Conservation (phyloP, 495 filamentous ascomycete species). For the Pseudomonodictys pantanalensis region DNA sequence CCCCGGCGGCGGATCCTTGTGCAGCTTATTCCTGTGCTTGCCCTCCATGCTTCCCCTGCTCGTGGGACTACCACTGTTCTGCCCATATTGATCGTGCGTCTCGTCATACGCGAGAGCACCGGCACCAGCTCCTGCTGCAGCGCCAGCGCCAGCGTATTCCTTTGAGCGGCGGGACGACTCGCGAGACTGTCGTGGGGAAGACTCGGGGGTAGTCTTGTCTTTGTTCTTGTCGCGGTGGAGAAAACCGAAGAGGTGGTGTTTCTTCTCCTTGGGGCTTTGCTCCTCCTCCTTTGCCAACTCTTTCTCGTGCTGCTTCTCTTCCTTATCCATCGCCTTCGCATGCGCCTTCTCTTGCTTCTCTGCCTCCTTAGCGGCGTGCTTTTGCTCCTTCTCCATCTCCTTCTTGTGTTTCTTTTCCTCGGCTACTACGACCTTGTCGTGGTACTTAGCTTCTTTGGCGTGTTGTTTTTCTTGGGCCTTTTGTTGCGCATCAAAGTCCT, state of each 20-base stretch:
- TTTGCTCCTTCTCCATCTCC: slow-evolving; percentile 21
- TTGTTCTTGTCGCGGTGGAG: slow-evolving; percentile 37
- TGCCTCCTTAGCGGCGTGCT: slow-evolving; percentile 11
- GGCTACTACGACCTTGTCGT: slow-evolving; percentile 13
- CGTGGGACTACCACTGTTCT: no score
- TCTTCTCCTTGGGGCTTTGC: slow-evolving; percentile 22
- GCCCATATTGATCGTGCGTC: background rate
- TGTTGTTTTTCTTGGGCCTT: slow-evolving; percentile 20
- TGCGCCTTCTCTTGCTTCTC: slow-evolving; percentile 25
- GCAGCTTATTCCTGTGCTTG: slow-evolving; percentile 24
- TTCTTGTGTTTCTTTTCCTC: slow-evolving; percentile 31
- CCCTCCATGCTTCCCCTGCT: no score
- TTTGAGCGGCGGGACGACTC: slow-evolving; percentile 8
- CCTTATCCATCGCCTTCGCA: slow-evolving; percentile 16
- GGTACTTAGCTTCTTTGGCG: slow-evolving; percentile 17
- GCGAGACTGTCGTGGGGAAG: background rate
- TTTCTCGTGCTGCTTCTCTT: slow-evolving; percentile 5
- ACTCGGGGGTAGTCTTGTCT: slow-evolving; percentile 19
- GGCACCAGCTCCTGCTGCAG: slow-evolving; percentile 11
- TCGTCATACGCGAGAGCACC: slow-evolving; percentile 23
- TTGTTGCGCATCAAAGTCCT: slow-evolving; percentile 13
- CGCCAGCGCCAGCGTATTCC: slow-evolving; percentile 21
- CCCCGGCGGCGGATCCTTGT: slow-evolving; percentile 35
- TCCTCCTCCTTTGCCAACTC: background rate
- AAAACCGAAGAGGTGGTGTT: slow-evolving; percentile 34